Evolutionary conservation across 2,329 filamentous ascomycete genomes (phyloP), one percentile per base, ranked within the genome.

Genomic region (Ophiobolus disseminans): DNA sequence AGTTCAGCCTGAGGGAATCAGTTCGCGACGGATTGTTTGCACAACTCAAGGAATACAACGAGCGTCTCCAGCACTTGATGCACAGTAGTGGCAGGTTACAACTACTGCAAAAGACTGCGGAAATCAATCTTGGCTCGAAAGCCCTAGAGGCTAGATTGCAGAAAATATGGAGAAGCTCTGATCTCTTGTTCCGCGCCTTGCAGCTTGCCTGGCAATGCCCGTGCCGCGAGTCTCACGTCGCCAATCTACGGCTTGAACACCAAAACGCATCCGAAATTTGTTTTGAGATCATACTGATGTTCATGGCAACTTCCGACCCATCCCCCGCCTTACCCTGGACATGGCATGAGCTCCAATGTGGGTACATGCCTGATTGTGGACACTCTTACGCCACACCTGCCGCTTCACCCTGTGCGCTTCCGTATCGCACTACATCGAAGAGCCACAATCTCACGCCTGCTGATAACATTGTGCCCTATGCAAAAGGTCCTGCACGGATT

Each of bases 191-290:
- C 25, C 49, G 50, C 35, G 55, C 58, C 6, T 22, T 64, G n/a
- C 42, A 57, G 20, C 50, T 50, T 9, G 52, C 60, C 20, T 62
- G 58, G 55, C 35, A 57, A 20, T 64, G 58, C 42, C 52, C 52
- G 2, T 64, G 60, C 42, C 48, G 50, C 38, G 48, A 57, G 13
- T 55, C 60, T 39, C 60, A 63, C 32, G 55, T 51, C 35, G 58
- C 58, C 6, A 60, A 60, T 39, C 46, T 63, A 14, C 48, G 50
- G 13, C 50, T 63, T 4, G 58, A 63, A 41, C 60, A 63, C 50
- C 58, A 55, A 0, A 62, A 50, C 36, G 32, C 56, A 9, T 31
- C 58, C 9, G 53, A 56, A 23, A 37, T 48, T 19, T 55, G 42
- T 36, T 63, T 63, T 35, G 55, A 62, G 20, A 36, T 63, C 23